Evolutionary conservation across 2,329 filamentous ascomycete genomes (phyloP), one percentile per base, ranked within the genome.

Genomic region (Xylariales sp.): DNA sequence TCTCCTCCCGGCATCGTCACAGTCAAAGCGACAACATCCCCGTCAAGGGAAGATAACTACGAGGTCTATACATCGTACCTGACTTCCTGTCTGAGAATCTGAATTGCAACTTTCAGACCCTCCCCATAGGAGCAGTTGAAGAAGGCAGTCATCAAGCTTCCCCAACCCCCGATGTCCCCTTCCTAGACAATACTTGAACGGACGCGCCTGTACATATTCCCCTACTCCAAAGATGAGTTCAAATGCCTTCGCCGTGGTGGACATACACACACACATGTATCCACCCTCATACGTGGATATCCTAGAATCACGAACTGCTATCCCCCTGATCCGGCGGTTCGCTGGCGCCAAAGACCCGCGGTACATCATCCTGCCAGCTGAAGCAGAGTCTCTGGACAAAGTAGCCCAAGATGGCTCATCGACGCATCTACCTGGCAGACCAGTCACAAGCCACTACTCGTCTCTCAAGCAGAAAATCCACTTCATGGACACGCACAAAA

Each of bases 401-500:
- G 68, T 80, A 3, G 65, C 70, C 38, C 68, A 77, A 51, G 73
- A 81, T 57, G 43, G 39, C 7, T 42, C 53, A 12, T 60, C 71
- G 3, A 66, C 69, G 15, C 78, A 73, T 32, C 75, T 79, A 7
- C 82, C 86, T 3, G 90, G 89, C 27, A 81, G 90, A 3, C 89
- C 90, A 3, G 79, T 96, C 31, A 91, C 88, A 16, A 71, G 80
- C 1, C 86, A 90, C 54, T 96, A 91, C 70, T 87, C 83, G 47
- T 86, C 88, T 32, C 82, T 95, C 44, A 66, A 71, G 12, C 74
- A 87, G 52, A 96, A 95, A 58, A 73, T 95, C 11, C 73, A 79
- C 36, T 95, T 96, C 66, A 96, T 96, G 90, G 75, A 88, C 60
- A 77, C 73, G 12, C 90, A 96, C 65, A 69, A 69, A 40, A 95